Conservation (phyloP, 441 rosid genomes). For the Dalechampia spathulata region DNA sequence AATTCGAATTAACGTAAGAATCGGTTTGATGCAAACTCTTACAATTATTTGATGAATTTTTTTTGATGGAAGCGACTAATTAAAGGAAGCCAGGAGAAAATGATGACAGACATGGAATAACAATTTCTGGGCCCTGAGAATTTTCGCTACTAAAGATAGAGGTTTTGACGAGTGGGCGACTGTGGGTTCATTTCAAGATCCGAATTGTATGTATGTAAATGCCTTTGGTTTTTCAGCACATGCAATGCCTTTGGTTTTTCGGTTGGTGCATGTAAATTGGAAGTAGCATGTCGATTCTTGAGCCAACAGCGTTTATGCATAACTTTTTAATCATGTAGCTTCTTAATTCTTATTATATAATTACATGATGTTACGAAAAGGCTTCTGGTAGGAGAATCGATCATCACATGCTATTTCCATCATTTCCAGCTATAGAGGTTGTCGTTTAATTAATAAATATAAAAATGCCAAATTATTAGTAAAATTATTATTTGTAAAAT, state of each 20-base stretch:
- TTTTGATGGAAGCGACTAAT: conserved; percentile 4
- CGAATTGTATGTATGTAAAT: conserved; percentile 10
- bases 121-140: conserved; percentile 8
- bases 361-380: conserved; percentile 1
- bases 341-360: background rate
- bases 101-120: conserved; percentile 6
- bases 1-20: background rate
- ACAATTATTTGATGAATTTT: conserved; percentile 1
- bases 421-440: conserved; percentile 21
- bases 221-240: conserved; percentile 16
- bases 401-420: conserved; percentile 21
- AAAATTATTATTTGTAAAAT: too few relatives aligned
- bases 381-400: conserved; percentile 20
- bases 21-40: background rate
- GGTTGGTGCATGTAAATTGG: background rate
- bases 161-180: conserved; percentile 1
- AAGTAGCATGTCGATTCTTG: conserved; percentile 20
- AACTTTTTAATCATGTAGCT: conserved; percentile 3
- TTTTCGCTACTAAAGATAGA: conserved; percentile 2
- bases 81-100: background rate
- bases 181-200: too few relatives aligned
- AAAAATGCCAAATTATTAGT: too few relatives aligned
- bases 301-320: conserved; percentile 7
- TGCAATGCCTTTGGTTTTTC: conserved; percentile 14
- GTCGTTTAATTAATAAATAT: conserved; percentile 4